Percentiles rank a stretch among this genome's conserved stretches.
These are phyloP conservation scores for Ustilago bromivora DNA, from an alignment of 1,284 basidiomycete genomes.

Conservation along the genomic window DNA sequence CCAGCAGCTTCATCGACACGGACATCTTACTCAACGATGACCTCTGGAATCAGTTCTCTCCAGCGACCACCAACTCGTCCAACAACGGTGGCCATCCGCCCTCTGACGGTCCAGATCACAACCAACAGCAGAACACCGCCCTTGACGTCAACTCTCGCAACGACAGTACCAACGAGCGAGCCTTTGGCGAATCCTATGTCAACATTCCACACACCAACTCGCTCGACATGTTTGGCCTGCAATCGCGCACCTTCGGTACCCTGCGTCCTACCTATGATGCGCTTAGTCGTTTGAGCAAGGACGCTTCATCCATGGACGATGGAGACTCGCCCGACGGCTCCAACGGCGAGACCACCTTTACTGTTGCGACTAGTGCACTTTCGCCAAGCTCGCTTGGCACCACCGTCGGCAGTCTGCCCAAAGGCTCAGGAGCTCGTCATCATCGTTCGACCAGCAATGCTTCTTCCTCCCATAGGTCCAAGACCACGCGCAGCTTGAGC, in stretches of 20 bases:
- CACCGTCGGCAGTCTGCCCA: conserved; percentile 40
- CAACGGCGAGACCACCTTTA: conserved; percentile 52
- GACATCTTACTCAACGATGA: conserved; percentile 58
- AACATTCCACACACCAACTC: conserved; percentile 46
- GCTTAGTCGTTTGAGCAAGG: conserved; percentile 35
- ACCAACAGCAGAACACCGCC: conserved; percentile 5
- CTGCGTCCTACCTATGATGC: conserved; percentile 31
- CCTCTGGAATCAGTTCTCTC: conserved; percentile 51
- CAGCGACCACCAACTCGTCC: conserved; percentile 25
- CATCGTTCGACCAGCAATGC: conserved; percentile 46
- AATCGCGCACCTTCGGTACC: conserved; percentile 31
- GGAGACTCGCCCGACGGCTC: conserved; percentile 54
- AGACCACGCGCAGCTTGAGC: conserved; percentile 45
- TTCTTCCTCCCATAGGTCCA: conserved; percentile 38
- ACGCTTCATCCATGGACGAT: conserved; percentile 52
- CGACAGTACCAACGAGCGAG: conserved; percentile 19
- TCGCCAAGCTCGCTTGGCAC: conserved; percentile 50
- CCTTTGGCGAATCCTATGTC: conserved; percentile 44
- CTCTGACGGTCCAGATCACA: conserved; percentile 7
- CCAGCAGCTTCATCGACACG: conserved; percentile 57
- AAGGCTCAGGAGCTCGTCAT: conserved; percentile 30
- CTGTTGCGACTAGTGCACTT: conserved; percentile 49
- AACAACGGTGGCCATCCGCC: conserved; percentile 12
- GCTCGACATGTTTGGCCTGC: conserved; percentile 39
- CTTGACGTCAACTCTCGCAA: background rate